These are phyloP conservation scores for Penicillium paxilli DNA, from an alignment of 495 filamentous ascomycete genomes.

Conservation along the genomic window DNA sequence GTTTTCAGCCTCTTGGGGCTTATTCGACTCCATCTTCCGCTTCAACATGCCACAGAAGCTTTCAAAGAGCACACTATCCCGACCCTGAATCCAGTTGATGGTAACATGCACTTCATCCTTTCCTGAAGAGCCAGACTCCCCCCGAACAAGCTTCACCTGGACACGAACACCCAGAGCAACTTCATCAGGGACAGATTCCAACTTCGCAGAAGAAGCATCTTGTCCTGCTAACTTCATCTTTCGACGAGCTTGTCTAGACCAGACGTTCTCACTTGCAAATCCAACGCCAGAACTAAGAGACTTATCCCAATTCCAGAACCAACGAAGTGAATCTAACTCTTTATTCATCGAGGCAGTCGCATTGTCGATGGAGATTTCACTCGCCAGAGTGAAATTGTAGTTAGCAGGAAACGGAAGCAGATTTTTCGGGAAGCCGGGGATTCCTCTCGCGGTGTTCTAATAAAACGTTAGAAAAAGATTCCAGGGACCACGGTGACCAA, in stretches of 20 bases:
- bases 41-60: constrained; percentile 84
- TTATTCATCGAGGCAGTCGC: constrained; percentile 34
- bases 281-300: constrained; percentile 49
- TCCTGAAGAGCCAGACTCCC: constrained; percentile 13
- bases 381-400: constrained; percentile 46
- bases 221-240: constrained; percentile 38
- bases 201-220: constrained; percentile 24
- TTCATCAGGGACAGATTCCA: constrained; percentile 19
- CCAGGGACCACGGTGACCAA: too few species aligned
- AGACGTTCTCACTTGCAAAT: constrained; percentile 65
- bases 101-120: constrained; percentile 36
- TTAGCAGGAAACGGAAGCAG: constrained; percentile 60
- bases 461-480: constrained; percentile 5
- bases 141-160: constrained; percentile 30
- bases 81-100: constrained; percentile 75
- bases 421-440: constrained; percentile 55
- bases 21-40: constrained; percentile 40
- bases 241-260: constrained; percentile 66
- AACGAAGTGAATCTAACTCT: constrained; percentile 43
- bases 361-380: constrained; percentile 23
- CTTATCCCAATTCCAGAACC: constrained; percentile 53
- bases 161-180: constrained; percentile 49
- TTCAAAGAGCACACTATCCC: constrained; percentile 76
- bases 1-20: not conserved
- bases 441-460: constrained; percentile 58